Conservation (phyloP, 2,329 filamentous ascomycete genomes). For the Aspergillus texensis region DNA sequence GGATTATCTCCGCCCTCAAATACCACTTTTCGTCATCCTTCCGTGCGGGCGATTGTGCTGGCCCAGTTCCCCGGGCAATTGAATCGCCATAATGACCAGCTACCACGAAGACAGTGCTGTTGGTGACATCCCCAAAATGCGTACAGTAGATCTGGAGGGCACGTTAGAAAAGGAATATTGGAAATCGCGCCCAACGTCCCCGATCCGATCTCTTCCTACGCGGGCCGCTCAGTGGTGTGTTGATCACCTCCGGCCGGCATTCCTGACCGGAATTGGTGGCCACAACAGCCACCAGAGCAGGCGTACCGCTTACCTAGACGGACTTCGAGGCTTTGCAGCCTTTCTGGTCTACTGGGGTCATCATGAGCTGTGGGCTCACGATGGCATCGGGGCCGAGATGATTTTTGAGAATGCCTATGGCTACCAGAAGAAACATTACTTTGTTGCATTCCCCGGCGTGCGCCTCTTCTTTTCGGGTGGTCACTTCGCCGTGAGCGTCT, state of each 20-base stretch:
- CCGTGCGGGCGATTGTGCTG: background rate
- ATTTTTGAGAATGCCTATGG: constrained; percentile 59
- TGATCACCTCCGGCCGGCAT: constrained; percentile 1
- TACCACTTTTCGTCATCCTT: background rate
- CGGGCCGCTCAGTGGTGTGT: constrained; percentile 1
- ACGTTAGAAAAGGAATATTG: background rate
- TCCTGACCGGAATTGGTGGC: background rate
- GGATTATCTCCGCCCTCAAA: constrained; percentile 1
- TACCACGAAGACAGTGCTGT: background rate
- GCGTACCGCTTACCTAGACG: constrained; percentile 65
- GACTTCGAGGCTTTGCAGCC: constrained; percentile 67
- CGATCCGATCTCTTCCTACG: background rate
- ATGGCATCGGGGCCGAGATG: constrained; percentile 35
- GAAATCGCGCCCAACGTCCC: background rate
- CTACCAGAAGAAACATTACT: constrained; percentile 43
- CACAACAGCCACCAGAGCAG: constrained; percentile 26
- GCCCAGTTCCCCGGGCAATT: background rate
- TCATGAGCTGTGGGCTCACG: constrained; percentile 62
- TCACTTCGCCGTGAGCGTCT: constrained; percentile 60
- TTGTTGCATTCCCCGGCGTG: constrained; percentile 59
- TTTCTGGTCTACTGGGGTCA: constrained; percentile 68
- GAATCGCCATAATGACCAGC: background rate
- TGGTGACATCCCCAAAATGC: background rate
- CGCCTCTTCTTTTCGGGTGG: constrained; percentile 64
- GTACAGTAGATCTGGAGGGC: background rate